These are phyloP conservation scores for Chaetomium tenue DNA, from an alignment of 495 filamentous ascomycete genomes.

Conservation along the genomic window DNA sequence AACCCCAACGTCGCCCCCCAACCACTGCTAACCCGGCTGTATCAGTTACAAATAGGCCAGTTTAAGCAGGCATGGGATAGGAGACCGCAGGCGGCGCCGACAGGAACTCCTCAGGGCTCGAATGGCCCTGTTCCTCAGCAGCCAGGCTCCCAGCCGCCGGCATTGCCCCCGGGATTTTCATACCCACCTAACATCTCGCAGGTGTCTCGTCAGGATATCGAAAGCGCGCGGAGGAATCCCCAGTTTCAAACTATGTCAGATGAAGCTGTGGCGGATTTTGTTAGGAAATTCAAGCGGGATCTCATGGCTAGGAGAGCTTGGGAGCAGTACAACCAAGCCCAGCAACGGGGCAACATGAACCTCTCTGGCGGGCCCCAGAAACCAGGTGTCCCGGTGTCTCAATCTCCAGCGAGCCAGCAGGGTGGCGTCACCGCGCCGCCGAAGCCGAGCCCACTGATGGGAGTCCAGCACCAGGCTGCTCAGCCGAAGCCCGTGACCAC, in stretches of 20 bases:
- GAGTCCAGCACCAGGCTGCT: not conserved
- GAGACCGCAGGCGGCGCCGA: slow-evolving; percentile 2
- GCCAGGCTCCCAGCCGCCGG: slow-evolving; percentile 7
- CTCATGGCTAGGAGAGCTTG: slow-evolving; percentile 11
- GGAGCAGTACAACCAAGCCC: not conserved
- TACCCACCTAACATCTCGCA: slow-evolving; percentile 10
- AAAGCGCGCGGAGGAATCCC: slow-evolving; percentile 5
- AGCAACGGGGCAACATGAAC: slow-evolving; percentile 4
- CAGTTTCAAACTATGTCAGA: slow-evolving; percentile 4
- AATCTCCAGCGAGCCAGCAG: slow-evolving; percentile 7
- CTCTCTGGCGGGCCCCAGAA: slow-evolving; percentile 1
- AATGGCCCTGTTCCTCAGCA: slow-evolving; percentile 22
- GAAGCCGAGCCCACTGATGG: not conserved
- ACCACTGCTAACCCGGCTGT: slow-evolving; percentile 47
- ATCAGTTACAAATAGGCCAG: slow-evolving; percentile 55
- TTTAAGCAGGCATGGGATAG: slow-evolving; percentile 38
- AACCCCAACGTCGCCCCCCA: slow-evolving; percentile 43
- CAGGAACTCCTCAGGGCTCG: not conserved
- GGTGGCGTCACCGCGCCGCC: not conserved
- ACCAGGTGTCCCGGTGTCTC: not conserved
- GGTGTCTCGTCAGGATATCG: slow-evolving; percentile 11
- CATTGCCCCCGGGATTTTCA: slow-evolving; percentile 6
- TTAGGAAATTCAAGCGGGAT: slow-evolving; percentile 11
- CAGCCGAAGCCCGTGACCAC: slow-evolving; percentile 11
- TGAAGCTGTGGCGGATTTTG: not conserved